Base-by-base conservation (phyloP, 345 rosid genomes). In the Atalantia buxifolia region DNA sequence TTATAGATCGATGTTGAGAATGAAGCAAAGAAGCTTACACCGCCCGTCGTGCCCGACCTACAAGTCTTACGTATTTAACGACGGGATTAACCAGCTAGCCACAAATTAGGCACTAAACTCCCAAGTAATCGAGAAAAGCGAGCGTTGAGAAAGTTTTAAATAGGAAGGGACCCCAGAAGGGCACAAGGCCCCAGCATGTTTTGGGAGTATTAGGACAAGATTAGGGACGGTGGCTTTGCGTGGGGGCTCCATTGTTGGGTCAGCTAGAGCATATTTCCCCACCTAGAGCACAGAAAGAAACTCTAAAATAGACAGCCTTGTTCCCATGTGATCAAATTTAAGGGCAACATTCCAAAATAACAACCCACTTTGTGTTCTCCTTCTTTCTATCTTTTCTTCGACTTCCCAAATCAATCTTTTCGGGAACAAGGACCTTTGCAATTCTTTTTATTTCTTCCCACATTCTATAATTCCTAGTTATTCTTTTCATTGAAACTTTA, bases 321-420 rank as follows among this genome's bases (percentile, higher is more conserved):
- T 91, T 92, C 89, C 91, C 97, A 90, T 94, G 94, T 92, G 94
- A 86, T 48, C 87, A 45, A 62, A 85, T 87, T 90, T 89, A 90
- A 94, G 88, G 81, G 87, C 92, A 88, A 85, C 89, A 83, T 89
- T 89, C 87, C 94, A 89, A 88, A 86, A 56, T 71, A 63, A 83
- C 82, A 87, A 78, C 79, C 82, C 79, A 69, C 60, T 28, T 76
- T 53, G 68, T 53, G 28, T 18, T 63, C 19, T 40, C 82, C 38
- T 3, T n/a, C 72, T 40, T 30, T 36, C 66, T 62, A 57, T 35
- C 61, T 70, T 66, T 33, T 38, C 65, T 68, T 36, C 33, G n/a
- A 16, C 71, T 64, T 63, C 75, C 81, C 63, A 50, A 77, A 77
- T 83, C 88, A 84, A 78, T 86, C 84, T 85, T 77, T 80, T 83